A percentile compares a stretch with the other conserved stretches of the same genome.
phyloP scores from a whole-genome alignment of 2,329 filamentous ascomycete species.

The Bimuria novae-zelandiae region DNA sequence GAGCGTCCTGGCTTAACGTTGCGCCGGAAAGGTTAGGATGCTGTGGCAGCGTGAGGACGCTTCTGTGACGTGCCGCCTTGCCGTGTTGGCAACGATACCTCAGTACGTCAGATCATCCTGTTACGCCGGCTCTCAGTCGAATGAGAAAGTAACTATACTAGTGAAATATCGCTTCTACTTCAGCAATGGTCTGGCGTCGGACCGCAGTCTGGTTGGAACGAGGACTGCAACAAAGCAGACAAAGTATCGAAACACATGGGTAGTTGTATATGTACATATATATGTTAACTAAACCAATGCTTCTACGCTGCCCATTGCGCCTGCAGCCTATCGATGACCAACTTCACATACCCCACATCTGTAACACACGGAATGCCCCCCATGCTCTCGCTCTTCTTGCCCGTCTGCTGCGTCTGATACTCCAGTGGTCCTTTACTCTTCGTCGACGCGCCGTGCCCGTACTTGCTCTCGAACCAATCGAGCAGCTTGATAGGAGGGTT shows the following conservation, averaged over 20 bases:
- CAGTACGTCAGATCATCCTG: neutral
- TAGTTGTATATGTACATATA: too few relatives aligned
- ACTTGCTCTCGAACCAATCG: slow-evolving; percentile 37
- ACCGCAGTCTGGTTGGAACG: too few relatives aligned
- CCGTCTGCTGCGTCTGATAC: slow-evolving; percentile 21
- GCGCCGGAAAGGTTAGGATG: neutral
- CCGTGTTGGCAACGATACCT: neutral
- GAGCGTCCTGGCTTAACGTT: neutral
- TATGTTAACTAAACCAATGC: too few relatives aligned
- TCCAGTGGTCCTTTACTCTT: slow-evolving; percentile 18
- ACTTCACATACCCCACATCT: slow-evolving; percentile 18
- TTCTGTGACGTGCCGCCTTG: neutral
- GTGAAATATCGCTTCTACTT: too few relatives aligned
- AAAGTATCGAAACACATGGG: too few relatives aligned
- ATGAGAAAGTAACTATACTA: too few relatives aligned
- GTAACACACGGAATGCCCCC: slow-evolving; percentile 19
- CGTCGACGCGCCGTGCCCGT: slow-evolving; percentile 16
- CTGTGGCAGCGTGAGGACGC: neutral
- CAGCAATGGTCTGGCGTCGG: too few relatives aligned
- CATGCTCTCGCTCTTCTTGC: slow-evolving; percentile 19
- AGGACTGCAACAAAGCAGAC: too few relatives aligned
- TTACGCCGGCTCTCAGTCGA: too few relatives aligned
- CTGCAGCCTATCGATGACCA: slow-evolving; percentile 20
- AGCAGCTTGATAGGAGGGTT: slow-evolving; percentile 38
- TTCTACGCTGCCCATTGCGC: neutral